phyloP scores from a whole-genome alignment of 2,329 filamentous ascomycete genomes.

The Neofusicoccum cordaticola region DNA sequence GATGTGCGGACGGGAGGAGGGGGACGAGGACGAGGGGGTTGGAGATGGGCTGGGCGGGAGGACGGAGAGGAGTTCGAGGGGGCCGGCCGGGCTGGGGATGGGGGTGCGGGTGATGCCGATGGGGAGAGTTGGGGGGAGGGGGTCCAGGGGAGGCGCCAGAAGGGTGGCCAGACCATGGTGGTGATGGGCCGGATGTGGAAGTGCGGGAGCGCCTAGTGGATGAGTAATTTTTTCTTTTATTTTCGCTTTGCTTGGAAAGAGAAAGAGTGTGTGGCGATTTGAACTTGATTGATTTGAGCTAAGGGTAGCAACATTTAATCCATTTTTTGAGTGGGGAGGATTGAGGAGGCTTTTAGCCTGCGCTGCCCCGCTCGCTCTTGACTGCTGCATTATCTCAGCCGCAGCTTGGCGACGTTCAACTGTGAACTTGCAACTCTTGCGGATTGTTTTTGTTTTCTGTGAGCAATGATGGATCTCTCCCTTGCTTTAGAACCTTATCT shows the following conservation, averaged over 20 bases:
- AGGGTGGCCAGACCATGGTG: conserved; percentile 30
- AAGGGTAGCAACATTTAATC: too few species aligned
- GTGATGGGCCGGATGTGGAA: not conserved
- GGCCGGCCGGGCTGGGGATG: conserved; percentile 43
- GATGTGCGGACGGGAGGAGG: conserved; percentile 36
- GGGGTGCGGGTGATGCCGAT: conserved; percentile 44
- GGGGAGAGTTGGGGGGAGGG: conserved; percentile 35
- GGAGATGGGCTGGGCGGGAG: not conserved
- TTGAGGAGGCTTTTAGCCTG: not conserved
- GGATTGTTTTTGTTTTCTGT: too few species aligned
- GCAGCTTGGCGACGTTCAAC: not conserved
- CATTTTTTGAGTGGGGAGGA: not conserved
- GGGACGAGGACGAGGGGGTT: conserved; percentile 33
- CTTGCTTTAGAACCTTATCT: too few species aligned
- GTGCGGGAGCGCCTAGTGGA: not conserved
- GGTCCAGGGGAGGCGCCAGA: conserved; percentile 28
- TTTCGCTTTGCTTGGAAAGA: too few species aligned
- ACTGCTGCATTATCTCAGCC: not conserved
- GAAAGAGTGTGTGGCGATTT: too few species aligned
- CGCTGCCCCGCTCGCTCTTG: not conserved
- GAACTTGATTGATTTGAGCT: too few species aligned
- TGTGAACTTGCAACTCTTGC: not conserved
- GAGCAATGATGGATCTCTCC: too few species aligned
- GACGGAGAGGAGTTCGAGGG: conserved; percentile 49
- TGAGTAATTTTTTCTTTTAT: not conserved